A percentile compares a stretch with the other conserved stretches of the same genome.
Evolutionary conservation across 352 stramenopile species (phyloP).

Genomic region (Globisporangium sylvaticum): DNA sequence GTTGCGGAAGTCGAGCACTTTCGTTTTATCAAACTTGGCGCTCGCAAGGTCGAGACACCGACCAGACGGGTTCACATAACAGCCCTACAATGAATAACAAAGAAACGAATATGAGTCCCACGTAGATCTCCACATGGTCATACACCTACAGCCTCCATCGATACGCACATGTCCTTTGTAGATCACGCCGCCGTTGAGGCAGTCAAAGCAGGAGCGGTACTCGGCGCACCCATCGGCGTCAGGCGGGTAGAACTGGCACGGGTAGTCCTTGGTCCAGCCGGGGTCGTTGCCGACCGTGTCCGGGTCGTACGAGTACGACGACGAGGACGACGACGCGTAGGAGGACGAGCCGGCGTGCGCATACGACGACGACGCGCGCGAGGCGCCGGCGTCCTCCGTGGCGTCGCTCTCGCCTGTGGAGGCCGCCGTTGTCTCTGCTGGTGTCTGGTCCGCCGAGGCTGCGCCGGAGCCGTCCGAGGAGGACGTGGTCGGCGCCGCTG

Average conservation of each 20-base stretch:
- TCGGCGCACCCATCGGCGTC: slow-evolving; percentile 32
- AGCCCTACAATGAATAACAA: slow-evolving; percentile 8
- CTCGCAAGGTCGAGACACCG: slow-evolving; percentile 12
- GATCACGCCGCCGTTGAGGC: slow-evolving; percentile 28
- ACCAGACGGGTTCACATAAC: slow-evolving; percentile 14
- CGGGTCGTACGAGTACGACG: slow-evolving; percentile 16
- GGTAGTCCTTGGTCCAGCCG: slow-evolving; percentile 18
- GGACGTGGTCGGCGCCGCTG: not conserved
- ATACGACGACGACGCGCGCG: slow-evolving; percentile 10
- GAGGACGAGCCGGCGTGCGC: slow-evolving; percentile 9
- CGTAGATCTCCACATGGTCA: not conserved
- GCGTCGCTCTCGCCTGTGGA: not conserved
- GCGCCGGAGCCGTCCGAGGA: slow-evolving; percentile 9
- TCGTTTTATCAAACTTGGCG: slow-evolving; percentile 12
- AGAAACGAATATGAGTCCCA: not conserved
- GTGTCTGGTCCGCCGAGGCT: not conserved
- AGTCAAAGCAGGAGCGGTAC: slow-evolving; percentile 48
- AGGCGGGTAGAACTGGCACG: slow-evolving; percentile 41
- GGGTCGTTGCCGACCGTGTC: slow-evolving; percentile 19
- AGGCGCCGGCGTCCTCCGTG: not conserved
- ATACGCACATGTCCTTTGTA: slow-evolving; percentile 18
- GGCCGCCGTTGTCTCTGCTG: not conserved
- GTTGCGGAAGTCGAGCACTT: slow-evolving; percentile 28
- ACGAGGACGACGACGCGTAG: slow-evolving; percentile 10
- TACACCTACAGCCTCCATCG: slow-evolving; percentile 18